A percentile compares a stretch with the other conserved stretches of the same genome.
phyloP scores from a whole-genome alignment of 2,329 filamentous ascomycete genomes.

The Fusarium protoensiforme region DNA sequence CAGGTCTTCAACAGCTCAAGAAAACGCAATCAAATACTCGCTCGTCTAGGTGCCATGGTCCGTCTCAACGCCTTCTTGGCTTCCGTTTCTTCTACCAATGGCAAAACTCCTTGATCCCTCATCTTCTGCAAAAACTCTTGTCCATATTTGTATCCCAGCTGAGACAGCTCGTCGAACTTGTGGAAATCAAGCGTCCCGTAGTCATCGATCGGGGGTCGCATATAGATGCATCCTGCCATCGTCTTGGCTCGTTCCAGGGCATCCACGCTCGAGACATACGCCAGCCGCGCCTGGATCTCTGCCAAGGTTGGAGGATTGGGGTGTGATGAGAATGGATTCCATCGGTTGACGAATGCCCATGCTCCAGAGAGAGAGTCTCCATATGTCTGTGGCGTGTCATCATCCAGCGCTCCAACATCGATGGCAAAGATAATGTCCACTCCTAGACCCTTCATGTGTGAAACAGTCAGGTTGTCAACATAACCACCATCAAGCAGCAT shows the following conservation, averaged over 20 bases:
- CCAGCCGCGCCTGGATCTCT: conserved; percentile 94
- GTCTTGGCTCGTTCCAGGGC: conserved; percentile 93
- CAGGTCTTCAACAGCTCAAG: background rate
- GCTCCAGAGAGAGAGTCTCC: conserved; percentile 94
- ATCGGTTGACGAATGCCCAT: conserved; percentile 94
- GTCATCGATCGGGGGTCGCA: conserved; percentile 92
- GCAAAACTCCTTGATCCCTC: conserved; percentile 81
- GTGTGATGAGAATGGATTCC: conserved; percentile 91
- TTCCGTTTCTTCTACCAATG: conserved; percentile 76
- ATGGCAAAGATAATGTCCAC: conserved; percentile 95
- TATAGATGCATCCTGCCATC: conserved; percentile 91
- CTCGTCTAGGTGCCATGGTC: conserved; percentile 82
- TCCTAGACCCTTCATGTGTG: conserved; percentile 95
- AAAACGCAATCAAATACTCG: conserved; percentile 72
- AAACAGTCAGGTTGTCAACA: conserved; percentile 95
- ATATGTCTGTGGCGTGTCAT: conserved; percentile 90
- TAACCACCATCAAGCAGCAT: conserved; percentile 98
- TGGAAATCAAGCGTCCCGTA: conserved; percentile 97
- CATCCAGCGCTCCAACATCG: conserved; percentile 92
- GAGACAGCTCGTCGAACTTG: conserved; percentile 97
- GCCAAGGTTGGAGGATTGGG: conserved; percentile 95
- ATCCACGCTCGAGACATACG: conserved; percentile 95
- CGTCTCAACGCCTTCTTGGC: conserved; percentile 80
- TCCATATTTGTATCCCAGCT: conserved; percentile 87
- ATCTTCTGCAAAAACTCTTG: conserved; percentile 82